Conservation (phyloP, 2,329 filamentous ascomycete genomes). For the Cryphonectria japonica region DNA sequence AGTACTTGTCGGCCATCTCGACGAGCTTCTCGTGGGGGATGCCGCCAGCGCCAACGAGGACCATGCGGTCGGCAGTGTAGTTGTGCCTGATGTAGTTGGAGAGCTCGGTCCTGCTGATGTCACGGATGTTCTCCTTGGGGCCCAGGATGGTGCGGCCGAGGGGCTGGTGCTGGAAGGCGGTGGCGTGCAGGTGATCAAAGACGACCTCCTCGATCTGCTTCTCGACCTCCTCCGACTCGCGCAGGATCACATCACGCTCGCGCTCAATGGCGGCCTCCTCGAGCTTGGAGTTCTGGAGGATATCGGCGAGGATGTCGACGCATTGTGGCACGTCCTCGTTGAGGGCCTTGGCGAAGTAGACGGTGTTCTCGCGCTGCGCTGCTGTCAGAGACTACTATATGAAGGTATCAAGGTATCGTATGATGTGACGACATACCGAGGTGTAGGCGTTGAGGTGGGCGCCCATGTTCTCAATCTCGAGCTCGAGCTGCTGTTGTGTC, state of each 20-base stretch:
- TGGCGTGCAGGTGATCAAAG: slow-evolving; percentile 98
- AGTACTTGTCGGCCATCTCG: slow-evolving; percentile 95
- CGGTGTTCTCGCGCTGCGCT: slow-evolving; percentile 92
- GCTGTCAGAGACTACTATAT: slow-evolving; percentile 31
- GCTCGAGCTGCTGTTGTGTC: slow-evolving; percentile 95
- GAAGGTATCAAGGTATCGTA: slow-evolving; percentile 25
- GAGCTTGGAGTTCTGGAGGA: slow-evolving; percentile 99
- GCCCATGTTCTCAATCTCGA: slow-evolving; percentile 99
- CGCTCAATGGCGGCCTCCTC: slow-evolving; percentile 91
- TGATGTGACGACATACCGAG: slow-evolving; percentile 69
- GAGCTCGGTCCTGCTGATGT: slow-evolving; percentile 90
- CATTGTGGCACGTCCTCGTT: slow-evolving; percentile 95
- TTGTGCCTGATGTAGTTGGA: slow-evolving; percentile 98
- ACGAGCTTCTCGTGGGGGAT: slow-evolving; percentile 93
- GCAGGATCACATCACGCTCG: slow-evolving; percentile 97
- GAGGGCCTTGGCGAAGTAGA: slow-evolving; percentile 99
- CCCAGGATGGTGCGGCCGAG: slow-evolving; percentile 97
- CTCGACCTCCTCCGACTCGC: slow-evolving; percentile 99
- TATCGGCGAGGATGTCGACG: slow-evolving; percentile 98
- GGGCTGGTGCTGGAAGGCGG: slow-evolving; percentile 94
- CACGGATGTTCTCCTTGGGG: slow-evolving; percentile 96
- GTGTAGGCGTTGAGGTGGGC: slow-evolving; percentile 99
- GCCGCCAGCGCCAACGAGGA: slow-evolving; percentile 93
- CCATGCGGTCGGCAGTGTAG: slow-evolving; percentile 99
- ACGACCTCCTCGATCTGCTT: slow-evolving; percentile 99